phyloP scores from a whole-genome alignment of 768 basidiomycete genomes.

The Serendipita vermifera region DNA sequence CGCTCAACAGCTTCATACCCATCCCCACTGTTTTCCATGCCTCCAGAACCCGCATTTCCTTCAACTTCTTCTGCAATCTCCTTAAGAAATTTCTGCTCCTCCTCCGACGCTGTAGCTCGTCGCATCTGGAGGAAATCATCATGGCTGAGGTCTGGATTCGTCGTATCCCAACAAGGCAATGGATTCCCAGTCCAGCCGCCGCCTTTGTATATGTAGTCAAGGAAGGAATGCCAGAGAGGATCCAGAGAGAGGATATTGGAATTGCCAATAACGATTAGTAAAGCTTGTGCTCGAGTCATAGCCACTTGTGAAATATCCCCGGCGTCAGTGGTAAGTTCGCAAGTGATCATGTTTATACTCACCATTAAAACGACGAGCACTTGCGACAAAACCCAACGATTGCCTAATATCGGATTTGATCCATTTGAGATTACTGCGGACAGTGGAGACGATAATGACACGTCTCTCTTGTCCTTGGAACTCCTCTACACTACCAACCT shows the following conservation, averaged over 20 bases:
- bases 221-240: constrained; percentile 47
- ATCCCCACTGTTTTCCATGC: not conserved
- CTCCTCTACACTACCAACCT: constrained; percentile 56
- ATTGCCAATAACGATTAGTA: constrained; percentile 49
- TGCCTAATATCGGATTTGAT: constrained; percentile 22
- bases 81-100: not conserved
- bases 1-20: constrained; percentile 2
- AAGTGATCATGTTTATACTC: constrained; percentile 6
- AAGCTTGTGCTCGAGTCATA: constrained; percentile 46
- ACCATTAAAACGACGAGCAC: constrained; percentile 31
- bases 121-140: no score
- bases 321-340: not conserved
- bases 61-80: not conserved
- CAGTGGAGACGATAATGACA: constrained; percentile 31
- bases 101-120: no score
- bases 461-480: constrained; percentile 47
- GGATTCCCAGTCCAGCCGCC: constrained; percentile 42
- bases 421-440: constrained; percentile 25
- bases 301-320: constrained; percentile 31
- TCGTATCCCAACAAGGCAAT: constrained; percentile 35
- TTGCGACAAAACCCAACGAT: constrained; percentile 26
- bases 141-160: no score
- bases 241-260: constrained; percentile 46
- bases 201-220: constrained; percentile 41
- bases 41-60: not conserved